A percentile compares a stretch with the other conserved stretches of the same genome.
phyloP scores from a whole-genome alignment of 371 early-diverging fungal genomes.

The Choanephora cucurbitarum region DNA sequence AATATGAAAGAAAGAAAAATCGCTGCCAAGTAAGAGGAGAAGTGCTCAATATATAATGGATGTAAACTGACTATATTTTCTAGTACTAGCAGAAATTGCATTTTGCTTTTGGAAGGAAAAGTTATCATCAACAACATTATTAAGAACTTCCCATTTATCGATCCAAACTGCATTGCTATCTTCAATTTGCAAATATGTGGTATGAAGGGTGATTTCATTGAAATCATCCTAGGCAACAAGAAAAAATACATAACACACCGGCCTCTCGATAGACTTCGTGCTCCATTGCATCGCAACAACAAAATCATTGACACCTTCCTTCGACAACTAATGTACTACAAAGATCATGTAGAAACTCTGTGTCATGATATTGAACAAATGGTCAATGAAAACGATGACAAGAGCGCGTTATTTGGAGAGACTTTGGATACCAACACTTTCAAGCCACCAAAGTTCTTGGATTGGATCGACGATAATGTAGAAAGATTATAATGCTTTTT shows the following conservation, averaged over 20 bases:
- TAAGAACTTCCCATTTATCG: background rate
- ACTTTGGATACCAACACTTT: too few relatives aligned
- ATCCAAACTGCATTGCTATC: background rate
- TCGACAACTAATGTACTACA: background rate
- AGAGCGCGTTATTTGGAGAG: too few relatives aligned
- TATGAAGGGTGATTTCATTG: conserved; percentile 1
- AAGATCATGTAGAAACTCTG: background rate
- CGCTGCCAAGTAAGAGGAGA: too few relatives aligned
- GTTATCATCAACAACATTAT: background rate
- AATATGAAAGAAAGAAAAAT: too few relatives aligned
- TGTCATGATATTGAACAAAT: background rate
- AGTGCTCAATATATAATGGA: too few relatives aligned
- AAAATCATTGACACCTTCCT: background rate
- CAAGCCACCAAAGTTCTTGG: too few relatives aligned
- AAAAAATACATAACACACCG: background rate
- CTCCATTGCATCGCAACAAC: background rate
- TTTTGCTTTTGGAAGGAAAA: background rate
- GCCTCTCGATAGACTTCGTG: background rate
- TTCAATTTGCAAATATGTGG: conserved; percentile 1
- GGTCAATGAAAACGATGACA: background rate
- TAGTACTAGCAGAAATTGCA: too few relatives aligned
- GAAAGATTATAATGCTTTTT: too few relatives aligned
- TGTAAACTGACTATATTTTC: too few relatives aligned
- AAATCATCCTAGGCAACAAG: background rate
- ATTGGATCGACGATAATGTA: too few relatives aligned